Conservation (phyloP, 768 basidiomycete species). For the Auricularia sp. region DNA sequence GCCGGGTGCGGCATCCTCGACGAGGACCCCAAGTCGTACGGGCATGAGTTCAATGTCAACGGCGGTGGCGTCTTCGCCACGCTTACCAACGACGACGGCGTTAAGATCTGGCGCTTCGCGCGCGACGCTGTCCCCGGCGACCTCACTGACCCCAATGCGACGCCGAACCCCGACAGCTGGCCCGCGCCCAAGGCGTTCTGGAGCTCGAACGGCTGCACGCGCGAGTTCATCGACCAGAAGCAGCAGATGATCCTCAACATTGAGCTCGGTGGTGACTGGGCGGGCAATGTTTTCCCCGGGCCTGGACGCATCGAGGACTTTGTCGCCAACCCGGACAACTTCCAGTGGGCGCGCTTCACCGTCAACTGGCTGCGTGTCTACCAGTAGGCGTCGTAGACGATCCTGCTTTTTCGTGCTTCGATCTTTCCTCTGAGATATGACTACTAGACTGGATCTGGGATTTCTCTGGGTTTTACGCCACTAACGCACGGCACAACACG, state of each 20-base stretch:
- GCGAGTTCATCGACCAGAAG: slow-evolving; percentile 28
- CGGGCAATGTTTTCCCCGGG: slow-evolving; percentile 22
- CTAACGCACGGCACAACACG: neutral
- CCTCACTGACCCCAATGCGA: slow-evolving; percentile 17
- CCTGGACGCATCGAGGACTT: slow-evolving; percentile 21
- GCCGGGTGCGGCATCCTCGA: slow-evolving; percentile 34
- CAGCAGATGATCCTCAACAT: slow-evolving; percentile 22
- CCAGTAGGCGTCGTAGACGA: neutral
- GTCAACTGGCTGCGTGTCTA: slow-evolving; percentile 2
- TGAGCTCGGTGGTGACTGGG: slow-evolving; percentile 36
- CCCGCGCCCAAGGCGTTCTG: slow-evolving; percentile 32
- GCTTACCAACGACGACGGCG: slow-evolving; percentile 28
- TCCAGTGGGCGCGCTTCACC: slow-evolving; percentile 24
- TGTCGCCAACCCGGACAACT: slow-evolving; percentile 50
- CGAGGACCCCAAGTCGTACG: slow-evolving; percentile 25
- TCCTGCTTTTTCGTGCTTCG: neutral
- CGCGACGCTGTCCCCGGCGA: slow-evolving; percentile 28
- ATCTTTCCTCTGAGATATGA: neutral
- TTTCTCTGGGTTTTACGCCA: neutral
- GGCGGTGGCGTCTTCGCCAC: slow-evolving; percentile 40
- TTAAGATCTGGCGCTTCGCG: slow-evolving; percentile 39
- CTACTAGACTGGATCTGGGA: neutral
- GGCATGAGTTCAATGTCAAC: slow-evolving; percentile 31
- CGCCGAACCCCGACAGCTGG: slow-evolving; percentile 34
- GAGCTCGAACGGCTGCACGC: slow-evolving; percentile 26